Evolutionary conservation across 2,329 filamentous ascomycete species (phyloP).

Genomic region (Alternaria panax): DNA sequence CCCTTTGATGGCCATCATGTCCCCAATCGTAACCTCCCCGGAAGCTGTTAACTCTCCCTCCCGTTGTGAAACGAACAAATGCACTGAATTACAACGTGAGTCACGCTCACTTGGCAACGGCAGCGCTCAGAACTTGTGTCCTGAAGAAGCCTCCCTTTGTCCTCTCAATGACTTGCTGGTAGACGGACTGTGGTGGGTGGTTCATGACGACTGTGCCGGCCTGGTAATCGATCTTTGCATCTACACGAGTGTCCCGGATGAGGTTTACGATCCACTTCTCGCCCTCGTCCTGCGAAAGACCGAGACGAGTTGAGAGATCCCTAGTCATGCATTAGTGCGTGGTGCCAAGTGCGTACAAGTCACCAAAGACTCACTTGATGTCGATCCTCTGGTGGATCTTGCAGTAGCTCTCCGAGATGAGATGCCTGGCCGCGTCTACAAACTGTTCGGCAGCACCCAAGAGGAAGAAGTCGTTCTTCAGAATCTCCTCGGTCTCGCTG

Average conservation of each 20-base stretch:
- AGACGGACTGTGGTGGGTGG: conserved; percentile 97
- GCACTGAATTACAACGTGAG: neutral
- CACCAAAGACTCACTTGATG: conserved; percentile 71
- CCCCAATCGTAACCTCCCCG: conserved; percentile 9
- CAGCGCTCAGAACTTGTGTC: conserved; percentile 84
- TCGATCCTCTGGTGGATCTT: conserved; percentile 99
- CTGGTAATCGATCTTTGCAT: conserved; percentile 99
- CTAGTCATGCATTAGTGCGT: conserved; percentile 48
- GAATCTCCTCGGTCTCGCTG: conserved; percentile 84
- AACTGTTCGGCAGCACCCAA: conserved; percentile 83
- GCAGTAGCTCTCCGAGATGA: conserved; percentile 99
- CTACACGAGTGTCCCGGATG: conserved; percentile 94
- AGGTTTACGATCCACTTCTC: conserved; percentile 99
- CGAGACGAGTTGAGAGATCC: conserved; percentile 89
- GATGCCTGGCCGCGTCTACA: conserved; percentile 90
- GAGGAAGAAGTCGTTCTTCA: conserved; percentile 95
- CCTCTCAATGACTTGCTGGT: conserved; percentile 98
- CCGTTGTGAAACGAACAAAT: neutral
- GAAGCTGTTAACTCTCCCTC: conserved; percentile 13
- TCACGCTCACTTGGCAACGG: conserved; percentile 56
- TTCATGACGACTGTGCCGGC: conserved; percentile 99
- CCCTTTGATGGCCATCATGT: conserved; percentile 6
- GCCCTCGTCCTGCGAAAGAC: conserved; percentile 90
- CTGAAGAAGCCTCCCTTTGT: conserved; percentile 99
- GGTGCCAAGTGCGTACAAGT: neutral